A percentile compares a stretch with the other conserved stretches of the same genome.
Evolutionary conservation across 192 early-diverging fungal genomes (phyloP).

Genomic region (Coemansia sp.): DNA sequence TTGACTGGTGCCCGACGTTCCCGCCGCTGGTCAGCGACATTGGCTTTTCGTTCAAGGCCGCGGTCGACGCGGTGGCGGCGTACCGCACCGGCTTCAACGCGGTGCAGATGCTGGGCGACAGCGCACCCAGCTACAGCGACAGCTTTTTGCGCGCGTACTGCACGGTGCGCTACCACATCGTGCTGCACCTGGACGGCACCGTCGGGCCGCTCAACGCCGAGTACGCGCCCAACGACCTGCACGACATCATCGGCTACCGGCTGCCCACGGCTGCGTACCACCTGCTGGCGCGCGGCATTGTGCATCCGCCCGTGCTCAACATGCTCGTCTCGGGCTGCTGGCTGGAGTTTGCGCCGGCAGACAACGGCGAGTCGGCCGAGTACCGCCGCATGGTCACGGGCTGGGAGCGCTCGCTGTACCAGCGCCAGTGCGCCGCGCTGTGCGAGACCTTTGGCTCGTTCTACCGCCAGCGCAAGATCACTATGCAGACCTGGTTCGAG

Average conservation of each 20-base stretch:
- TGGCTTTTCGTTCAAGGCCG: slow-evolving; percentile 69
- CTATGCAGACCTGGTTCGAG: slow-evolving; percentile 64
- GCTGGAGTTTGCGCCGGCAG: slow-evolving; percentile 69
- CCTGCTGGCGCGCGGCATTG: slow-evolving; percentile 64
- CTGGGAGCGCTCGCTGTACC: slow-evolving; percentile 58
- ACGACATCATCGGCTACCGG: slow-evolving; percentile 78
- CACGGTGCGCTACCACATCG: slow-evolving; percentile 68
- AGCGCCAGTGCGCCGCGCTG: slow-evolving; percentile 59
- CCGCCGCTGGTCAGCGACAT: slow-evolving; percentile 61
- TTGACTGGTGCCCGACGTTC: slow-evolving; percentile 72
- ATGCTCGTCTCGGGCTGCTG: slow-evolving; percentile 65
- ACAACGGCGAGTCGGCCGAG: slow-evolving; percentile 79
- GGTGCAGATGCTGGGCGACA: slow-evolving; percentile 65
- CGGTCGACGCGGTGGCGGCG: slow-evolving; percentile 65
- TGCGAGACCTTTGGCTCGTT: slow-evolving; percentile 64
- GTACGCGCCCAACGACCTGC: slow-evolving; percentile 72
- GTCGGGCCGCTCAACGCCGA: slow-evolving; percentile 64
- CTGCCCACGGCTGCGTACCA: slow-evolving; percentile 71
- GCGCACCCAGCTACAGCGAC: slow-evolving; percentile 69
- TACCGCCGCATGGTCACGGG: slow-evolving; percentile 66
- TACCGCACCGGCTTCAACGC: slow-evolving; percentile 73
- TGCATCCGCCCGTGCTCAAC: slow-evolving; percentile 66
- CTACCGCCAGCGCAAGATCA: slow-evolving; percentile 66
- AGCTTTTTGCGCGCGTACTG: slow-evolving; percentile 69
- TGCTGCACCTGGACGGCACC: slow-evolving; percentile 68